Percentiles rank a stretch among this genome's conserved stretches.
Evolutionary conservation across 768 basidiomycete genomes (phyloP).

Genomic region (Mycena amicta): DNA sequence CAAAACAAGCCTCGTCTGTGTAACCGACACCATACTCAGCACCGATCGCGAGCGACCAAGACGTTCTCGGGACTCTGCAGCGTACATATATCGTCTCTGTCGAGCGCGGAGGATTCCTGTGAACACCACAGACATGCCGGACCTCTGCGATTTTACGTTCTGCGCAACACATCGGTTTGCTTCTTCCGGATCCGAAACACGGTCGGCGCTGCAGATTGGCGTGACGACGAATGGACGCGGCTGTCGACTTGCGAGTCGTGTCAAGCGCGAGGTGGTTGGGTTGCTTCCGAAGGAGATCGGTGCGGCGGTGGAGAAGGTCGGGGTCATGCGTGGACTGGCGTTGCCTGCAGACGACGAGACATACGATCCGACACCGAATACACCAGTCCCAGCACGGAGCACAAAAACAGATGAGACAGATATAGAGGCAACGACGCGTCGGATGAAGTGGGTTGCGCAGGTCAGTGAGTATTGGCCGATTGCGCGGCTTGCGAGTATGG

Average conservation of each 20-base stretch:
- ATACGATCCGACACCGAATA: constrained; percentile 59
- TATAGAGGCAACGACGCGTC: constrained; percentile 54
- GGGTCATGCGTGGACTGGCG: constrained; percentile 63
- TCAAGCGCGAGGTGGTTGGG: constrained; percentile 82
- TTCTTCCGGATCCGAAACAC: constrained; percentile 44
- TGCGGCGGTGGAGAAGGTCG: constrained; percentile 72
- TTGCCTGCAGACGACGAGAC: constrained; percentile 53
- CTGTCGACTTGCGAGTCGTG: constrained; percentile 78
- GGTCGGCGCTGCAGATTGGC: constrained; percentile 69
- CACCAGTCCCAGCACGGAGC: constrained; percentile 61
- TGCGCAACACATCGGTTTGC: constrained; percentile 82
- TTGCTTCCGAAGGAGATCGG: constrained; percentile 74
- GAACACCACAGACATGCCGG: constrained; percentile 86
- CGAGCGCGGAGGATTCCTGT: constrained; percentile 64
- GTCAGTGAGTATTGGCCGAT: constrained; percentile 97
- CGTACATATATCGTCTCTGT: constrained; percentile 58
- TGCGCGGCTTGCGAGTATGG: constrained; percentile 70
- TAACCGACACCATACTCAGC: constrained; percentile 76
- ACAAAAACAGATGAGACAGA: constrained; percentile 33
- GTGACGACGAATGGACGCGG: constrained; percentile 92
- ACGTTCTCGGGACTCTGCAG: constrained; percentile 57
- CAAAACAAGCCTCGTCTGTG: constrained; percentile 57
- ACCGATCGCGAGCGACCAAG: constrained; percentile 34
- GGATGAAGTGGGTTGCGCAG: constrained; percentile 93
- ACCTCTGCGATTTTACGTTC: constrained; percentile 89